A percentile compares a stretch with the other conserved stretches of the same genome.
Conservation (phyloP, 1,139 yeast species). For the Debaryomyces robertsiae region DNA sequence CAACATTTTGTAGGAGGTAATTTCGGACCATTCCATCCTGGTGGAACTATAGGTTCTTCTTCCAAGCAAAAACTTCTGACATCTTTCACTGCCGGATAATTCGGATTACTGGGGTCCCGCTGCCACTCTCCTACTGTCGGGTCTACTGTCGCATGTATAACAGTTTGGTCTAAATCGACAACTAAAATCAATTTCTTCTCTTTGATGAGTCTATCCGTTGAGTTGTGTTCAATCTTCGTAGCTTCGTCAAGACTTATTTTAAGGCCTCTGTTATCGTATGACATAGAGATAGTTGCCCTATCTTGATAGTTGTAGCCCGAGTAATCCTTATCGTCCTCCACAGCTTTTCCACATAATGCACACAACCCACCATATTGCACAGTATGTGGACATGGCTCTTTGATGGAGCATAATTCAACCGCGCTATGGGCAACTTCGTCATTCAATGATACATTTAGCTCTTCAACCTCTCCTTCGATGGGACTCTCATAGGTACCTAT, state of each 20-base stretch:
- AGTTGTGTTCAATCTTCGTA: constrained; percentile 69
- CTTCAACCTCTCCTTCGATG: constrained; percentile 65
- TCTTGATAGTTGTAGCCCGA: constrained; percentile 72
- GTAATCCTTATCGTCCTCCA: constrained; percentile 82
- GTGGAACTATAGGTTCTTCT: constrained; percentile 68
- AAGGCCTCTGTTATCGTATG: constrained; percentile 86
- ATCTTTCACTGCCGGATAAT: constrained; percentile 80
- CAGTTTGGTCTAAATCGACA: constrained; percentile 96
- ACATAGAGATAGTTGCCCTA: constrained; percentile 84
- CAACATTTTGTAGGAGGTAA: constrained; percentile 66
- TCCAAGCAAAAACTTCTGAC: constrained; percentile 76
- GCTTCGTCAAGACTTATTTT: constrained; percentile 89
- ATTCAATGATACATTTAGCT: constrained; percentile 54
- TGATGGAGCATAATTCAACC: constrained; percentile 54
- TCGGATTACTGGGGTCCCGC: constrained; percentile 80
- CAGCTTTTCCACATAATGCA: constrained; percentile 85
- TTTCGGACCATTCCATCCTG: constrained; percentile 58
- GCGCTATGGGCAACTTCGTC: constrained; percentile 60
- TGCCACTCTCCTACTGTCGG: constrained; percentile 98
- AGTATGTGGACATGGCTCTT: constrained; percentile 88
- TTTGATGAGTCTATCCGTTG: constrained; percentile 61
- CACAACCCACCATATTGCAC: constrained; percentile 97
- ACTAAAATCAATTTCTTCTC: constrained; percentile 80
- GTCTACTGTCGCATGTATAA: constrained; percentile 96
- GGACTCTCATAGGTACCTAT: constrained; percentile 83